These are phyloP conservation scores for Debaryomyces maramus DNA, from an alignment of 805 yeast species.

Conservation along the genomic window DNA sequence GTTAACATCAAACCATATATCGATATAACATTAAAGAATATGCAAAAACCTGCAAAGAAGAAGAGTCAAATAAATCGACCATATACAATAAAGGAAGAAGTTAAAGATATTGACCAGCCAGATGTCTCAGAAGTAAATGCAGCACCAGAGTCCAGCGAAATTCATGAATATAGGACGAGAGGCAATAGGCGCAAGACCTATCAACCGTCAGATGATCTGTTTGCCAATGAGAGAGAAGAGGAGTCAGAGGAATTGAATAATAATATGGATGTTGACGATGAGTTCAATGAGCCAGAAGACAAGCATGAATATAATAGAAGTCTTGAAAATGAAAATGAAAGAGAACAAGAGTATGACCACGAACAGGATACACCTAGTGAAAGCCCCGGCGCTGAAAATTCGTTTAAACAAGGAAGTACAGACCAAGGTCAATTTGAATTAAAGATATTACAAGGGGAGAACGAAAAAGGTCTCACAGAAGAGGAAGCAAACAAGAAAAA, in stretches of 20 bases:
- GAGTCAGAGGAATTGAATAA: constrained; percentile 4
- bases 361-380: background rate
- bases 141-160: background rate
- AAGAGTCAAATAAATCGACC: background rate
- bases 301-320: background rate
- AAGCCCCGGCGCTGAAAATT: background rate
- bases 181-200: background rate
- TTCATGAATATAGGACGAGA: background rate
- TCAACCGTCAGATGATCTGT: constrained; percentile 10
- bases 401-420: background rate
- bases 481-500: constrained; percentile 15
- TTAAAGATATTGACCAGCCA: background rate
- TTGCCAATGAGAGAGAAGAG: constrained; percentile 5
- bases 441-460: background rate
- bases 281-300: background rate
- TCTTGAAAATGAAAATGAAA: constrained; percentile 1
- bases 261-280: background rate
- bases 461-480: background rate
- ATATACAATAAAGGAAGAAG: background rate
- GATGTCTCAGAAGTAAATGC: background rate
- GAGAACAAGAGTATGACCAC: background rate
- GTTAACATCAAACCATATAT: constrained; percentile 35
- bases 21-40: constrained; percentile 33
- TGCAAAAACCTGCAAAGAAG: constrained; percentile 8
- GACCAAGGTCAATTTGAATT: constrained; percentile 1